Base-by-base conservation (phyloP, 371 early-diverging fungal species). In the Choanephora cucurbitarum region DNA sequence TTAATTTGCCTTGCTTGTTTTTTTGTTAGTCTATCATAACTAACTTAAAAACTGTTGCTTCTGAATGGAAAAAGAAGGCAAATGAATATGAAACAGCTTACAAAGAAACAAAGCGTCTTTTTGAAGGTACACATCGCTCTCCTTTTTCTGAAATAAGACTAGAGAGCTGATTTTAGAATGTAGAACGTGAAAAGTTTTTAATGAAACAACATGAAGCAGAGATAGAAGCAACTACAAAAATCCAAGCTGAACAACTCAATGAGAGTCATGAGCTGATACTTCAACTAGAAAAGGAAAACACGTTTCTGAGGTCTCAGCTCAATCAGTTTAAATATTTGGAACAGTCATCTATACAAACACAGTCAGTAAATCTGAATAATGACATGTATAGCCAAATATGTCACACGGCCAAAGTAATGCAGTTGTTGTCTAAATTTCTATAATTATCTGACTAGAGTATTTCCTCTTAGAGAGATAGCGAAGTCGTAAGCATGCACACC, bases 41-140 rank as follows among this genome's bases (percentile, higher is more conserved):
- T 19, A 59, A 59, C 21, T 37, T 64, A 51, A 64, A 64, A 32
- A 52, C 51, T 19, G 47, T 59, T 3, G 56, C 55, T 8, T 31
- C 52, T 28, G 60, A 64, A 21, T 64, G 64, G 64, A 59, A 64
- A 52, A 59, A 55, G 10, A 58, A 64, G 17, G 59, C 64, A 4
- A 47, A 37, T 1, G 60, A 64, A 21, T 42, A 43, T 40, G 59
- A 64, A 52, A 43, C 22, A 6, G 42, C 55, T 10, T 52, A 51
- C 15, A 59, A 58, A 28, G 47, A 47, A 42, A 19, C 41, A 0
- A 44, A 49, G 14, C 44, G 47, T 9, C 31, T 28, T 45, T 23
- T 42, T 24, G 46, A 54, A 58, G 60, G 60, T 60, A 59, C 0
- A 14, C 19, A 52, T 9, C 13, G 11, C n/a, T 24, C 31, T 28